Percentiles rank a stretch among this genome's conserved stretches.
These are phyloP conservation scores for Angomonas deanei DNA, from an alignment of 208 protist species.

Conservation along the genomic window DNA sequence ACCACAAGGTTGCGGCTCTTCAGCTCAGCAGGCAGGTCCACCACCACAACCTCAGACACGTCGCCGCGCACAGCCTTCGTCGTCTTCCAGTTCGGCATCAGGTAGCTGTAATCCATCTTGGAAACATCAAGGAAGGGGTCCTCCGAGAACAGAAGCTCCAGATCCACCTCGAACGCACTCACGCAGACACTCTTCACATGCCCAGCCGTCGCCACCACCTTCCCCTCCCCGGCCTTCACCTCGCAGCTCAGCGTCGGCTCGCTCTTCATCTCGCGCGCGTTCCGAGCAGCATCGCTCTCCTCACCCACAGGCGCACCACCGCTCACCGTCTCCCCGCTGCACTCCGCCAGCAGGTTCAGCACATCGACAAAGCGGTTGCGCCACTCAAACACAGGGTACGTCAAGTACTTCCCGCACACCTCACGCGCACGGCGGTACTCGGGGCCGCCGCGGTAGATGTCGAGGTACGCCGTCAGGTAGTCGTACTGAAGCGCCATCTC, in stretches of 20 bases:
- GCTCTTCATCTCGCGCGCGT: neutral
- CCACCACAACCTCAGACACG: neutral
- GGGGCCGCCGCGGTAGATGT: constrained; percentile 5
- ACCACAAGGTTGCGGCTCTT: constrained; percentile 9
- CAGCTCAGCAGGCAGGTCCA: constrained; percentile 3
- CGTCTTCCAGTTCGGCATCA: constrained; percentile 10
- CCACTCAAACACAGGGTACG: constrained; percentile 16
- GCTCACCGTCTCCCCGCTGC: constrained; percentile 2
- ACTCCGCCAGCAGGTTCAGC: constrained; percentile 12
- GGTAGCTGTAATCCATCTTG: constrained; percentile 11
- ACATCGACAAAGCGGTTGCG: constrained; percentile 18
- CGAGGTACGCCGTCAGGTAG: constrained; percentile 15
- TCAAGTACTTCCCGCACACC: constrained; percentile 10
- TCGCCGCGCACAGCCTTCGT: neutral
- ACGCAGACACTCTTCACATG: neutral
- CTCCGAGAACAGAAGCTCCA: constrained; percentile 15
- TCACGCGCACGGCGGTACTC: constrained; percentile 1
- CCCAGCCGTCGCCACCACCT: constrained; percentile 1
- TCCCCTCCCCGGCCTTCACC: neutral
- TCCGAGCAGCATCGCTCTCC: constrained; percentile 5
- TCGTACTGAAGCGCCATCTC: constrained; percentile 9
- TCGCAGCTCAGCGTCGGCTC: constrained; percentile 11
- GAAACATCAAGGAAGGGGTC: constrained; percentile 9
- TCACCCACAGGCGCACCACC: neutral
- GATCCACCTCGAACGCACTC: constrained; percentile 7